Evolutionary conservation across 225 moss, liverwort and hornwort species (phyloP).

Genomic region (Straminergon stramineum): DNA sequence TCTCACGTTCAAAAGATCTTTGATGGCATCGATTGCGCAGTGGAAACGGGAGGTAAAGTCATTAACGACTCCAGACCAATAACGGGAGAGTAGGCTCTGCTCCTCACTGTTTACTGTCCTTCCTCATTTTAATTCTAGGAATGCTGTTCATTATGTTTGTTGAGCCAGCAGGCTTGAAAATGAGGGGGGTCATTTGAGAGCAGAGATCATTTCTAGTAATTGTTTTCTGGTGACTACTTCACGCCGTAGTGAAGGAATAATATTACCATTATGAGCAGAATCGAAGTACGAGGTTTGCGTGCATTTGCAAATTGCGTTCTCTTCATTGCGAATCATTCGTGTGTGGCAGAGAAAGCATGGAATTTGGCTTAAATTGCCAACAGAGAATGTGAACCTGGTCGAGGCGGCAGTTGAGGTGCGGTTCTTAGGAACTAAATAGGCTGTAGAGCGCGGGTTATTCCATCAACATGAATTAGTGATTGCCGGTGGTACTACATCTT

Average conservation of each 20-base stretch:
- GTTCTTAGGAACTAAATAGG: not conserved
- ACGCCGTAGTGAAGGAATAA: not conserved
- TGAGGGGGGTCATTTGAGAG: not conserved
- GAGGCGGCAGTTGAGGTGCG: constrained; percentile 35
- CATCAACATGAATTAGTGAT: not conserved
- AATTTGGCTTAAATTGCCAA: constrained; percentile 44
- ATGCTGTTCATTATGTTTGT: not conserved
- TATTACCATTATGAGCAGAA: not conserved
- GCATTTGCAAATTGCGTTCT: not conserved
- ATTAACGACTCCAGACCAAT: not conserved
- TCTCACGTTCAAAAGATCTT: constrained; percentile 7
- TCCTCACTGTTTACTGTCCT: not conserved
- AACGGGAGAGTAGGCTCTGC: not conserved
- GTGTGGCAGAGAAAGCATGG: constrained; percentile 29
- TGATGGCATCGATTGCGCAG: constrained; percentile 29
- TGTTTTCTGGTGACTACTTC: not conserved
- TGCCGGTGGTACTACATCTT: not conserved
- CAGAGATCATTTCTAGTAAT: not conserved
- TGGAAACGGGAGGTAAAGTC: constrained; percentile 40
- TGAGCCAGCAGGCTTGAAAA: not conserved
- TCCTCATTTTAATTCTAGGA: not conserved
- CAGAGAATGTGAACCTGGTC: constrained; percentile 32
- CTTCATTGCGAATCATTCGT: not conserved
- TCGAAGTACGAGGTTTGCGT: not conserved
- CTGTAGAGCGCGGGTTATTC: not conserved